Base-by-base conservation (phyloP, 441 rosid species). In the Adansonia rubrostipa region DNA sequence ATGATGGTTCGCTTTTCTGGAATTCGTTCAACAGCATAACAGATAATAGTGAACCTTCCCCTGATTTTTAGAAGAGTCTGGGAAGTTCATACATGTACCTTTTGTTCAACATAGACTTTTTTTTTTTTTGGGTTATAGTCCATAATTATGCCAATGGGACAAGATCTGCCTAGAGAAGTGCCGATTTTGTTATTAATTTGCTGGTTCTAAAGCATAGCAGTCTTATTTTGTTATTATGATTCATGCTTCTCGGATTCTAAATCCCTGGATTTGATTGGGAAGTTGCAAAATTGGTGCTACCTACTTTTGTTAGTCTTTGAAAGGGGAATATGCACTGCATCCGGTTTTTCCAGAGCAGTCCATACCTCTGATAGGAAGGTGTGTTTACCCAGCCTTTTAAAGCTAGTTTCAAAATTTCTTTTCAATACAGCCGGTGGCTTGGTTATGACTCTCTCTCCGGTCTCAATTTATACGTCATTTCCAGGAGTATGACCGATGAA, bases 1-100 rank as follows among this genome's bases (percentile, higher is more conserved):
- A 45, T 19, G 66, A 10, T 36, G 77, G 44, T 44, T 54, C 24
- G 17, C 33, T 24, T 77, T 20, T 61, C 7, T 84, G 76, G 75
- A 36, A 10, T 69, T 73, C 15, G 47, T 56, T 63, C 53, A 15
- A 67, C 68, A 13, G 64, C 47, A 44, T 65, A 62, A 44, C 51
- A 74, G 13, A 58, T 20, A 42, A 58, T 13, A 60, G 22, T 60
- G 70, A 61, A 62, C 20, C 78, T 57, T 74, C 44, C 24, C 15
- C 62, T 6, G 13, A 22, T 17, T 61, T 58, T 57, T 17, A 54
- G 7, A 67, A 65, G 66, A 54, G 65, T 42, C 65, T 14, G 66
- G 22, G 50, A 48, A 36, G 63, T 76, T 53, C 71, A 64, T 53
- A 54, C 2, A n/a, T 36, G 28, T 54, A 54, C 63, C 13, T 33